Evolutionary conservation across 768 basidiomycete species (phyloP), one percentile per base, ranked within the genome.

Genomic region (Macrolepiota fuliginosa): DNA sequence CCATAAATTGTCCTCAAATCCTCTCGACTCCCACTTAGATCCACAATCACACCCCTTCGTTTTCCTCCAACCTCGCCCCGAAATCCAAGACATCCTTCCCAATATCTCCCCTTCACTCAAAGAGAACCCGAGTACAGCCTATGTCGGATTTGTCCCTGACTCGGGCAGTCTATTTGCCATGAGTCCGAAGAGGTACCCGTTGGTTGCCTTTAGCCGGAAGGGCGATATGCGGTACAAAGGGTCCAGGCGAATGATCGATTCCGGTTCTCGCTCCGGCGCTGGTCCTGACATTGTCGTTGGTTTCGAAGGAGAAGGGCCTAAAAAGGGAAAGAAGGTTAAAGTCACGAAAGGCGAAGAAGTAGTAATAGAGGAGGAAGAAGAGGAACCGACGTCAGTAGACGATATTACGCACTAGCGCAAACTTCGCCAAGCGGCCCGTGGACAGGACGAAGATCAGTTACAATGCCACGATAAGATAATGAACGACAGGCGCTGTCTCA

Each of bases 61-160:
- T 7, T 85, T 98, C 11, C 85, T 94, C 13, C 96, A 98, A 71
- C 95, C 96, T 12, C 88, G 85, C 1, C 89, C 91, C 0, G 81
- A 85, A 36, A 79, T 94, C 1, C 81, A 87, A 19, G 88, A 94
- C 36, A 77, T 96, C 7, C 79, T 94, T 36, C 87, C 88, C 10
- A 77, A 77, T n/a, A 75, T 84, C n/a, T 73, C 74, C 4, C 73
- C 74, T 4, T 62, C 62, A 1, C 62, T 64, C 11, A 74, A 81
- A 27, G 81, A 80, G 3, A 82, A 85, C 56, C 72, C 79, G 5
- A 82, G 88, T 29, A 81, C 84, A 0, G 94, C 94, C 0, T 97
- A 90, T 70, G 86, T 98, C 19, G 94, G 94, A 2, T 75, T 91
- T 17, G 82, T 94, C 15, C 82, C 85, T 50, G 85, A 88, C 68